Evolutionary conservation across 2,329 filamentous ascomycete species (phyloP), one percentile per base, ranked within the genome.

Genomic region (Sporothrix luriei): DNA sequence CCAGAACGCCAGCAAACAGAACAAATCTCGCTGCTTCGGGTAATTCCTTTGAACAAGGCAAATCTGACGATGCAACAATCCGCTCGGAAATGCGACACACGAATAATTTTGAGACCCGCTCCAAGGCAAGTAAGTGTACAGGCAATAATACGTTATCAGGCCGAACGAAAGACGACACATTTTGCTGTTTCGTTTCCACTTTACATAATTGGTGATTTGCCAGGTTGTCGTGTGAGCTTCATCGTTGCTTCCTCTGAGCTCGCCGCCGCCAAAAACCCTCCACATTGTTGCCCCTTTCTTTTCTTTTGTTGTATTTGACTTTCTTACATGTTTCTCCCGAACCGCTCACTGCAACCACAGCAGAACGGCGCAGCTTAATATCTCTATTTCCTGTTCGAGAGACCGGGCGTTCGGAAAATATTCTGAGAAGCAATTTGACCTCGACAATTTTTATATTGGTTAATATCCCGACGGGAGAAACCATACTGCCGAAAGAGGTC

Each of bases 341-440:
- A 48, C 59, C 59, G 26, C 21, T 19, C 7, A 38, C 59, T 29
- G 24, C 59, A 48, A 16, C 40, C 6, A 16, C 24, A 21, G 61
- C 61, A 65, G n/a, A 43, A 51, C 24, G 24, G 61, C 9, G 61
- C 43, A 51, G 61, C 16, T 9, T 51, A 11, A 26, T 26, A 33
- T 33, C 61, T 33, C 61, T 16, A 43, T 10, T 24, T 43, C 43
- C 43, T 65, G 43, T 65, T n/a, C 24, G 21, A 48, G 43, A 29
- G 61, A 46, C 61, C 61, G 61, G 49, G 61, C 61, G 61, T 11
- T 65, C 61, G 61, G 61, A 51, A 29, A 49, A 48, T 62, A 26
- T 59, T 49, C 21, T 26, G 2, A 9, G 33, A n/a, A n/a, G 61
- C 24, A 33, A 33, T 49, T 49, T 16, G 43, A 33, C 49, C 61